Evolutionary conservation across 1,284 basidiomycete genomes (phyloP), one percentile per base, ranked within the genome.

Genomic region (Cutaneotrichosporon dermatis): DNA sequence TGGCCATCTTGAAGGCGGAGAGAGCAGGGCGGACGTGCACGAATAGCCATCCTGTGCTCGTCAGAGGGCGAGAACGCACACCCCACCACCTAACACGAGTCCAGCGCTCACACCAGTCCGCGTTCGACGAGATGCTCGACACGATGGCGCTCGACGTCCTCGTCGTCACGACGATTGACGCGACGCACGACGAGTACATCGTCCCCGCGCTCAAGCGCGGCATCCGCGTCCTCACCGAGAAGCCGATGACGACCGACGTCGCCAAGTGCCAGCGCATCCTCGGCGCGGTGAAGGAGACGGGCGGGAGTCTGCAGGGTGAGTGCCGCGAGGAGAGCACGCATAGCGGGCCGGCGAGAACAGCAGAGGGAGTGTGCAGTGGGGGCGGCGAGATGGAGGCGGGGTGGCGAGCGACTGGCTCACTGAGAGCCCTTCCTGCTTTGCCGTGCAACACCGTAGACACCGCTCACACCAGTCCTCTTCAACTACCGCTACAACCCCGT

Each of bases 221-320:
- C n/a, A 69, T 77, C 61, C 66, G 67, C 25, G 82, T 83, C 6
- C 64, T 84, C 41, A 82, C 82, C 8, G 83, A 84, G 70, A 83
- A 83, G 69, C 83, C 82, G 0, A 83, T 84, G 82, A 83, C 82
- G 0, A 83, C 82, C 69, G 79, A 82, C 63, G 76, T 80, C 13
- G 80, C 80, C 41, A 83, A 83, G 63, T 82, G 80, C 64, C 76
- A 80, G 41, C 66, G 71, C 6, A 83, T 83, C 55, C 71, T 83
- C 36, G 75, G 80, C 33, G 77, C 82, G 0, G 81, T 82, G 9
- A 67, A 81, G 45, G 71, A 73, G 65, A 71, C 69, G 8, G 68
- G 69, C 51, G 72, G 78, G 12, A 81, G 80, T 1, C 73, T 80
- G 1, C 77, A 71, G 57, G 72, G 72, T 74, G 54, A 61, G 72